Conservation (phyloP, 805 yeast species). For the Nematodospora valgi region DNA sequence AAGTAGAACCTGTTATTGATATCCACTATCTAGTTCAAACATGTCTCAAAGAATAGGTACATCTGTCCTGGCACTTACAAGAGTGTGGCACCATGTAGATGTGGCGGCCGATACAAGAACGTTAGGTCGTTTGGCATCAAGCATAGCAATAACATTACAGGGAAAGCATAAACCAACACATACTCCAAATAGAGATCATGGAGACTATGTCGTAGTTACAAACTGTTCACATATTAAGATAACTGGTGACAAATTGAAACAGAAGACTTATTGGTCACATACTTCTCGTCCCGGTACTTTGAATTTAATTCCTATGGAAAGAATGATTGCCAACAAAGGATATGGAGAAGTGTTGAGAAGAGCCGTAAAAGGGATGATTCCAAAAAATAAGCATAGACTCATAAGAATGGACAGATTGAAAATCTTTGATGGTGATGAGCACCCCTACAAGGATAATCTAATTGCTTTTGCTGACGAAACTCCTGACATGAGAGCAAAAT, state of each 20-base stretch:
- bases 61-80: slow-evolving; percentile 73
- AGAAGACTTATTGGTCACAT: slow-evolving; percentile 87
- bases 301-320: slow-evolving; percentile 77
- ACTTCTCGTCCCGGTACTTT: slow-evolving; percentile 87
- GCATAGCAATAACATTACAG: slow-evolving; percentile 81
- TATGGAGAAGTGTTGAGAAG: slow-evolving; percentile 78
- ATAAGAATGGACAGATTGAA: slow-evolving; percentile 79
- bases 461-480: slow-evolving; percentile 83
- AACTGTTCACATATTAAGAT: slow-evolving; percentile 78
- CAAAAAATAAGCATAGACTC: slow-evolving; percentile 81
- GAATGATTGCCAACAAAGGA: slow-evolving; percentile 73
- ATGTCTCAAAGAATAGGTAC: slow-evolving; percentile 35
- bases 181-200: slow-evolving; percentile 73
- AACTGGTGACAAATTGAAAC: slow-evolving; percentile 81
- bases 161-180: slow-evolving; percentile 97
- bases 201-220: slow-evolving; percentile 96
- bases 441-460: slow-evolving; percentile 81
- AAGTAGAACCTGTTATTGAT: no score
- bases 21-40: no score
- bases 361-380: slow-evolving; percentile 96
- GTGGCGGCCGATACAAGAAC: slow-evolving; percentile 80
- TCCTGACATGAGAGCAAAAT: slow-evolving; percentile 44
- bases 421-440: slow-evolving; percentile 82
- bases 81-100: slow-evolving; percentile 96
- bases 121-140: slow-evolving; percentile 86